Evolutionary conservation across 108 stramenopile species (phyloP).

Genomic region (Pseudonitzschia multistriata): DNA sequence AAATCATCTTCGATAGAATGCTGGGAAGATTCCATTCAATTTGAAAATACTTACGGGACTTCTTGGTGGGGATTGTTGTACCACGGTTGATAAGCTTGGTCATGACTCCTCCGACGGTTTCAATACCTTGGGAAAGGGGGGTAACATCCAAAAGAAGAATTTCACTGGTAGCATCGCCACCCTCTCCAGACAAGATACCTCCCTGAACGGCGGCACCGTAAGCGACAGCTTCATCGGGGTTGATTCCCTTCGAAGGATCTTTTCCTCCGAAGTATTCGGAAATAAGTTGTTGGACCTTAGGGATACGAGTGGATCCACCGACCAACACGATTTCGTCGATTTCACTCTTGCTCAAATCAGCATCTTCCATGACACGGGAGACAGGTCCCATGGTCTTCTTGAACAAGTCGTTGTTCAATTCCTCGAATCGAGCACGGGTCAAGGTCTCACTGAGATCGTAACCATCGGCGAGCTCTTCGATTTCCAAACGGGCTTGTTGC

Average conservation of each 20-base stretch:
- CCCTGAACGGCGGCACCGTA: constrained; percentile 97
- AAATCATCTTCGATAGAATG: not conserved
- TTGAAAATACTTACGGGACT: constrained; percentile 70
- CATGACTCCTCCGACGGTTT: constrained; percentile 95
- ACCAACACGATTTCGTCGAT: constrained; percentile 97
- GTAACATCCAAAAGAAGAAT: constrained; percentile 81
- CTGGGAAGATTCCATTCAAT: no score
- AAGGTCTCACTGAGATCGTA: constrained; percentile 83
- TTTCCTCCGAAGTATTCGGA: constrained; percentile 96
- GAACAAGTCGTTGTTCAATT: constrained; percentile 96
- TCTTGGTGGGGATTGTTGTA: constrained; percentile 94
- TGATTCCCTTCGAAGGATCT: constrained; percentile 93
- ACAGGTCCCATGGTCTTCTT: constrained; percentile 97
- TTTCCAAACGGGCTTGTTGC: constrained; percentile 81
- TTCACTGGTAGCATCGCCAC: constrained; percentile 71
- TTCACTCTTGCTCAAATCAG: constrained; percentile 84
- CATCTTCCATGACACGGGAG: constrained; percentile 90
- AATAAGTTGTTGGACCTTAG: constrained; percentile 90
- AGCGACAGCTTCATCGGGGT: constrained; percentile 98
- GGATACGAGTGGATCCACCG: constrained; percentile 97
- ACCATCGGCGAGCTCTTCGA: constrained; percentile 80
- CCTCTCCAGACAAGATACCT: constrained; percentile 86
- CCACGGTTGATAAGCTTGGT: constrained; percentile 92
- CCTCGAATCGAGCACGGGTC: constrained; percentile 95
- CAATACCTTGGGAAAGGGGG: constrained; percentile 88